These are phyloP conservation scores for Metschnikowia baotianmanensis DNA, from an alignment of 805 yeast species.

Conservation along the genomic window DNA sequence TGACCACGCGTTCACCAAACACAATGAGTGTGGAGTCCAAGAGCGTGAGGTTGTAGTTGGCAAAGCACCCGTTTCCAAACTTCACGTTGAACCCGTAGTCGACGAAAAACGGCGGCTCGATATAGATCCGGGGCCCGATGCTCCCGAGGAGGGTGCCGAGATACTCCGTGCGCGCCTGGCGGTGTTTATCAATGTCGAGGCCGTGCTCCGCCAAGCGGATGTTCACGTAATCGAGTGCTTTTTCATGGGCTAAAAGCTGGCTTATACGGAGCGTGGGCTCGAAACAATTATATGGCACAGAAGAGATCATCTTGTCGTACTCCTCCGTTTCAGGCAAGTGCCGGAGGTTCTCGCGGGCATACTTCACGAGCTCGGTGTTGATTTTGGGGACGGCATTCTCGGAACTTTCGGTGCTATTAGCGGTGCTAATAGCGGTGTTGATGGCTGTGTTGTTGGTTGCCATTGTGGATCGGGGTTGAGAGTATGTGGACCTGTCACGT, in stretches of 20 bases:
- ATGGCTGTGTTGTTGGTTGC: too few relatives aligned
- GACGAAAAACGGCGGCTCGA: slow-evolving; percentile 60
- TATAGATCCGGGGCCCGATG: slow-evolving; percentile 35
- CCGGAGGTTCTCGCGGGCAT: slow-evolving; percentile 31
- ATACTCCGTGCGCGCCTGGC: slow-evolving; percentile 35
- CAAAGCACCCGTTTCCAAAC: slow-evolving; percentile 59
- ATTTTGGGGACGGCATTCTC: too few relatives aligned
- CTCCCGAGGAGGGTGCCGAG: slow-evolving; percentile 48
- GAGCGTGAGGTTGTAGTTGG: slow-evolving; percentile 54
- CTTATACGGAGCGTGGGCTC: slow-evolving; percentile 25
- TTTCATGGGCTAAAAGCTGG: slow-evolving; percentile 34
- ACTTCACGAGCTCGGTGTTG: slow-evolving; percentile 32
- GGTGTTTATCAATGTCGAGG: slow-evolving; percentile 25
- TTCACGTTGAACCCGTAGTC: slow-evolving; percentile 66
- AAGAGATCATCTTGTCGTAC: slow-evolving; percentile 57
- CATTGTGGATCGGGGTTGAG: too few relatives aligned
- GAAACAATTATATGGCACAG: slow-evolving; percentile 44
- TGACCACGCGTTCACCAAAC: slow-evolving; percentile 56
- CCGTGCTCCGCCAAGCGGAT: slow-evolving; percentile 35
- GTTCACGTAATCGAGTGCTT: slow-evolving; percentile 31
- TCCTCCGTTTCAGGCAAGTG: slow-evolving; percentile 39
- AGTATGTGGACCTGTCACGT: not conserved
- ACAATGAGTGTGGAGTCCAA: slow-evolving; percentile 60
- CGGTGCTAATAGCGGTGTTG: too few relatives aligned
- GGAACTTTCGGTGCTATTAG: too few relatives aligned